Evolutionary conservation across 805 yeast genomes (phyloP).

Genomic region (Candida sphagnicola): DNA sequence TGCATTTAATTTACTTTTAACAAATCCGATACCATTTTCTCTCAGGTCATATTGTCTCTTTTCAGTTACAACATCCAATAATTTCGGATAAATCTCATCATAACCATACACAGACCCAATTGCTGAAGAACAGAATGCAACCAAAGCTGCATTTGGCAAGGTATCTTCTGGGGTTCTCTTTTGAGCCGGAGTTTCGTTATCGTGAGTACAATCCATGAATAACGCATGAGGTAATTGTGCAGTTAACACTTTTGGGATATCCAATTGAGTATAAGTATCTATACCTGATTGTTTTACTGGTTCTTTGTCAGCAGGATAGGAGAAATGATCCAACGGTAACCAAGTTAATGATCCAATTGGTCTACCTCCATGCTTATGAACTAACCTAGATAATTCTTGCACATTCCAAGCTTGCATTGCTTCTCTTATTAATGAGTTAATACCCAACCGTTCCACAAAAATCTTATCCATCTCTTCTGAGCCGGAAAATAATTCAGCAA

Average conservation of each 20-base stretch:
- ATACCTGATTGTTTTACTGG: slow-evolving; percentile 22
- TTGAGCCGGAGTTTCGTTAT: slow-evolving; percentile 84
- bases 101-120: slow-evolving; percentile 92
- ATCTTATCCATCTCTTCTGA: slow-evolving; percentile 86
- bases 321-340: slow-evolving; percentile 69
- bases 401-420: slow-evolving; percentile 97
- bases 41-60: slow-evolving; percentile 50
- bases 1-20: slow-evolving; percentile 57
- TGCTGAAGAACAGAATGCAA: slow-evolving; percentile 88
- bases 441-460: slow-evolving; percentile 86
- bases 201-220: slow-evolving; percentile 98
- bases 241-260: slow-evolving; percentile 61
- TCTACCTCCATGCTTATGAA: slow-evolving; percentile 91
- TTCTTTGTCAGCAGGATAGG: slow-evolving; percentile 56
- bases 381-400: slow-evolving; percentile 76
- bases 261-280: slow-evolving; percentile 54
- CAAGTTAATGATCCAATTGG: slow-evolving; percentile 90
- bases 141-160: slow-evolving; percentile 90
- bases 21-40: slow-evolving; percentile 64
- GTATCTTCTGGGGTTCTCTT: slow-evolving; percentile 94
- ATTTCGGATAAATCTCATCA: slow-evolving; percentile 84
- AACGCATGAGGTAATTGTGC: slow-evolving; percentile 86
- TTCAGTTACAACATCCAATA: slow-evolving; percentile 80
- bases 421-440: slow-evolving; percentile 85
- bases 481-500: slow-evolving; percentile 92